Base-by-base conservation (phyloP, 768 basidiomycete genomes). In the Hypholoma fasciculare region DNA sequence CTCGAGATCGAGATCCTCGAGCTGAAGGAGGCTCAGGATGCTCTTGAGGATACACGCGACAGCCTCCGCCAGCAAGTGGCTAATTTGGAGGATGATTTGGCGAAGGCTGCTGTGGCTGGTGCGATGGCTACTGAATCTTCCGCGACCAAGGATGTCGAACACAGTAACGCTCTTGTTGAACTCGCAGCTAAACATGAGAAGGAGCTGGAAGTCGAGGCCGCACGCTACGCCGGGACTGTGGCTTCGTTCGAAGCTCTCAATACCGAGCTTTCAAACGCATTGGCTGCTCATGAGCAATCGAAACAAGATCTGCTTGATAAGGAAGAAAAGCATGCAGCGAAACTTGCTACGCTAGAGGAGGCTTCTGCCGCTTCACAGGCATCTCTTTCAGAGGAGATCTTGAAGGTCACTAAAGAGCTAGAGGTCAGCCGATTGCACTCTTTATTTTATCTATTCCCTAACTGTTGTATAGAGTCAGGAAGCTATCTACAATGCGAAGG, bases 1-100 rank as follows among this genome's bases (percentile, higher is more conserved):
- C 76, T 92, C 23, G 92, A 94, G 74, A 74, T 94, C 50, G 90
- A 94, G 68, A 80, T 92, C 42, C 71, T 93, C 57, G 92, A 94
- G 72, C 66, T 88, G 59, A 90, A 81, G 69, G 92, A 94, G 67
- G 76, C 76, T 42, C 82, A 84, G 60, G 92, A 93, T 63, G 71
- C 71, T 17, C 74, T 79, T 6, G 86, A 89, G 64, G 90, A 91
- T 55, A 80, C 80, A 30, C 82, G 79, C 50, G 75, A 73, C 47
- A 74, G 75, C 58, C 69, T 79, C 11, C 65, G 80, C 39, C 69
- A 73, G 11, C 80, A 73, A 47, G 73, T 89, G 30, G 78, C 81
- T 59, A 61, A 65, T 9, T 68, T 88, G 44, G 84, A 90, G 66
- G 78, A 75, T 39, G 80, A 90, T 47, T 68, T 89, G 13, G 69